Conservation (phyloP, 345 rosid genomes). For the Gynandropsis gynandra region DNA sequence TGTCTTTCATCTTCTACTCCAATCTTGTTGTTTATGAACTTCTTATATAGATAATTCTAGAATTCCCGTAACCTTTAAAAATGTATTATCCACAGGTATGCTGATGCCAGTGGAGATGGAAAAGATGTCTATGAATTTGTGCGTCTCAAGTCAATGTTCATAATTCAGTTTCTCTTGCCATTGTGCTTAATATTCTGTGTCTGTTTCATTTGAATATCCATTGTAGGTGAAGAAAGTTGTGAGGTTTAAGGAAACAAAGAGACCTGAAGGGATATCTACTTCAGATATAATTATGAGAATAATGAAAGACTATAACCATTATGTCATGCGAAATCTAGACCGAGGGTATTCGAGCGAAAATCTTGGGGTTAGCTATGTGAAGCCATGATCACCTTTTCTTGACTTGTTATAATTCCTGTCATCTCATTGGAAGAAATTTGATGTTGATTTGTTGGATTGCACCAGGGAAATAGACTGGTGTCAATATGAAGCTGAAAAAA, state of each 20-base stretch:
- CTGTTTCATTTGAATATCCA: not conserved
- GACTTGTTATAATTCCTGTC: not conserved
- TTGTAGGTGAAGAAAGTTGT: constrained; percentile 44
- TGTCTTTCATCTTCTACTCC: not conserved
- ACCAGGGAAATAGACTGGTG: constrained; percentile 60
- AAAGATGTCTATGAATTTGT: constrained; percentile 66
- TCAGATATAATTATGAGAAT: constrained; percentile 64
- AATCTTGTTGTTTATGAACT: constrained; percentile 3
- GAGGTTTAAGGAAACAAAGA: constrained; percentile 51
- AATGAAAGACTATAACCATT: constrained; percentile 56
- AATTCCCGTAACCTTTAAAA: not conserved
- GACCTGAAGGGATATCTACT: constrained; percentile 58
- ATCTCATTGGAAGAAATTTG: not conserved
- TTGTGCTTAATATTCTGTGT: not conserved
- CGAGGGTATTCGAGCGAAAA: constrained; percentile 63
- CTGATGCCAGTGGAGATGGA: constrained; percentile 65
- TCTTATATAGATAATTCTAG: not conserved
- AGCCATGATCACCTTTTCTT: constrained; percentile 30
- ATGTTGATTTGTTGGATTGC: constrained; percentile 11
- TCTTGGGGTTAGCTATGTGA: constrained; percentile 61
- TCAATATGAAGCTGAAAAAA: constrained; percentile 44
- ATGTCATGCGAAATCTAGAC: constrained; percentile 56
- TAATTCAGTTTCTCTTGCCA: not conserved
- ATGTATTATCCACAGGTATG: constrained; percentile 33
- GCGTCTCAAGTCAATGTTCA: constrained; percentile 18